These are phyloP conservation scores for Phaffomyces opuntiae DNA, from an alignment of 805 yeast species.

Conservation along the genomic window DNA sequence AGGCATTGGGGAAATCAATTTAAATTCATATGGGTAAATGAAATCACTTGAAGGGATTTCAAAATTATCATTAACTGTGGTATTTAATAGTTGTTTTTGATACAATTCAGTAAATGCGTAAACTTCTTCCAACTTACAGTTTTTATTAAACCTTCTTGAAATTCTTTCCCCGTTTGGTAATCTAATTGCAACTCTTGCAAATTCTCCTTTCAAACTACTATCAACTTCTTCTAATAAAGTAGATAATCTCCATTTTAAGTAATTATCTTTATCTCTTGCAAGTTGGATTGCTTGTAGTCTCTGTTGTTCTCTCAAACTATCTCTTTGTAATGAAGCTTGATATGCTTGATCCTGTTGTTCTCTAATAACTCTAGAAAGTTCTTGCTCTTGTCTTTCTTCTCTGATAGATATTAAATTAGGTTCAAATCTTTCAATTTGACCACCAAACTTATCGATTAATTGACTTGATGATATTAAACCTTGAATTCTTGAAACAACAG, in stretches of 20 bases:
- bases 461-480: conserved; percentile 41
- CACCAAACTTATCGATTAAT: conserved; percentile 37
- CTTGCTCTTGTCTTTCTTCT: conserved; percentile 54
- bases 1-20: conserved; percentile 50
- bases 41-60: conserved; percentile 32
- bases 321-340: conserved; percentile 61
- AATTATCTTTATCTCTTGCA: conserved; percentile 26
- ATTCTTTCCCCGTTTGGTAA: conserved; percentile 56
- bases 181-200: conserved; percentile 66
- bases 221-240: conserved; percentile 27
- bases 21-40: conserved; percentile 41
- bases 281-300: conserved; percentile 23
- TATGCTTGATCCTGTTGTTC: conserved; percentile 75
- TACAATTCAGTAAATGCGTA: conserved; percentile 63
- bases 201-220: conserved; percentile 19
- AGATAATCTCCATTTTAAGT: conserved; percentile 44
- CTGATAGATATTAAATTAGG: conserved; percentile 56
- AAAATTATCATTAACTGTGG: conserved; percentile 16
- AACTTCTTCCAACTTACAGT: conserved; percentile 49
- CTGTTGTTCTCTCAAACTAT: conserved; percentile 46
- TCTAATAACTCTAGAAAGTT: conserved; percentile 48
- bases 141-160: conserved; percentile 39
- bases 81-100: conserved; percentile 22
- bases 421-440: conserved; percentile 48
- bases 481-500: conserved; percentile 56